Conservation (phyloP, 2,329 filamentous ascomycete genomes). For the Phyllosticta citrichinensis region DNA sequence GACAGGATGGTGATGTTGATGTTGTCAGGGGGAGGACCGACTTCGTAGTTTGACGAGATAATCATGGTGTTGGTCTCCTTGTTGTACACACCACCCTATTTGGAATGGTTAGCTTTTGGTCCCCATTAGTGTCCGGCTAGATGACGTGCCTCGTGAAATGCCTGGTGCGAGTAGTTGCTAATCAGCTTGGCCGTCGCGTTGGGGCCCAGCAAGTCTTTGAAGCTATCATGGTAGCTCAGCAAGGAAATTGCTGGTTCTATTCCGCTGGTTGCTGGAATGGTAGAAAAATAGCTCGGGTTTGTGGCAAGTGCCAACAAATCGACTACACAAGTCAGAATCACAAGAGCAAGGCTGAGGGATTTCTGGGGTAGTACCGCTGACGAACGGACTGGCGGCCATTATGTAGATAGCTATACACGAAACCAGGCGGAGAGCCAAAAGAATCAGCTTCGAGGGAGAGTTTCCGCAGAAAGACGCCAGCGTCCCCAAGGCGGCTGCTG, state of each 20-base stretch:
- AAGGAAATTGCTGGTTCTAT: constrained; percentile 27
- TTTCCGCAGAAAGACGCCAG: neutral
- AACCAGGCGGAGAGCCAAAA: neutral
- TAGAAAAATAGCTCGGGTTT: constrained; percentile 21
- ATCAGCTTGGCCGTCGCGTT: constrained; percentile 24
- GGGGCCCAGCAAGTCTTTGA: constrained; percentile 23
- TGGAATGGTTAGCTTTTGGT: neutral
- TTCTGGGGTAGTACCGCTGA: neutral
- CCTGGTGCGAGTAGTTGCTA: constrained; percentile 19
- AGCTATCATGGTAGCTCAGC: constrained; percentile 27
- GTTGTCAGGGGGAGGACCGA: constrained; percentile 18
- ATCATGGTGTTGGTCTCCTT: constrained; percentile 29
- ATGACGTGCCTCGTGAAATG: constrained; percentile 30
- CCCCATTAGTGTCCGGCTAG: neutral
- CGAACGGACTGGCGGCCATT: neutral
- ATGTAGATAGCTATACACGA: constrained; percentile 2
- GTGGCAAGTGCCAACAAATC: constrained; percentile 24
- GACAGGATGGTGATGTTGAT: constrained; percentile 28
- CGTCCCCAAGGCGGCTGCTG: neutral
- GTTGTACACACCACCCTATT: constrained; percentile 21
- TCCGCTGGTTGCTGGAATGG: constrained; percentile 19
- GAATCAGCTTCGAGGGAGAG: neutral
- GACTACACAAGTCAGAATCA: constrained; percentile 14
- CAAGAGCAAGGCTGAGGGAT: neutral
- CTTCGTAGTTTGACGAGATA: constrained; percentile 30